A percentile compares a stretch with the other conserved stretches of the same genome.
phyloP scores from a whole-genome alignment of 306 rosid species.

The Corylus americana region DNA sequence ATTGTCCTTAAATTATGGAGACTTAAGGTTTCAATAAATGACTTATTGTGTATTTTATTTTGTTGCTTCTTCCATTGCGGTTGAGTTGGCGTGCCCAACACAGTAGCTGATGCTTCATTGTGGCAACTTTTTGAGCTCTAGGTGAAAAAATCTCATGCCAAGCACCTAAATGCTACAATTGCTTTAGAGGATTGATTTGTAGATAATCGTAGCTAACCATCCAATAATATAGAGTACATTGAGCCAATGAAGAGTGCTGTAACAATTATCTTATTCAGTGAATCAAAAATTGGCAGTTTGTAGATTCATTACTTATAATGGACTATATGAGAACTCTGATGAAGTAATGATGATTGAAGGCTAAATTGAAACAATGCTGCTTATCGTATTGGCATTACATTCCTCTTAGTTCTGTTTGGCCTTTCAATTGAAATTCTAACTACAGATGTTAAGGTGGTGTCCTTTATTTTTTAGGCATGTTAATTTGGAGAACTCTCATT shows the following conservation, averaged over 20 bases:
- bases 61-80: not conserved
- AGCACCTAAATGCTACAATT: not conserved
- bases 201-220: not conserved
- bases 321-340: not conserved
- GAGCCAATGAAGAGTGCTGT: not conserved
- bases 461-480: not conserved
- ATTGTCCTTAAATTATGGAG: not conserved
- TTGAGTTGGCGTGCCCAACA: not conserved
- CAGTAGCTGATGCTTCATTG: not conserved
- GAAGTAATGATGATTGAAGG: not conserved
- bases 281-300: not conserved
- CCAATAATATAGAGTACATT: not conserved
- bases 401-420: not conserved
- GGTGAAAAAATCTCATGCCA: not conserved
- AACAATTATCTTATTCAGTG: not conserved
- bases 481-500: not conserved
- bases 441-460: not conserved
- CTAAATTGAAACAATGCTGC: not conserved
- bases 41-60: not conserved
- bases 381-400: not conserved
- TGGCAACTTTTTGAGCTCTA: not conserved
- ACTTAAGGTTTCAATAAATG: not conserved
- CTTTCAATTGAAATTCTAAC: not conserved
- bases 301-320: not conserved
- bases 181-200: not conserved